Conservation (phyloP, 2,329 filamentous ascomycete genomes). For the Microdochium nivale region DNA sequence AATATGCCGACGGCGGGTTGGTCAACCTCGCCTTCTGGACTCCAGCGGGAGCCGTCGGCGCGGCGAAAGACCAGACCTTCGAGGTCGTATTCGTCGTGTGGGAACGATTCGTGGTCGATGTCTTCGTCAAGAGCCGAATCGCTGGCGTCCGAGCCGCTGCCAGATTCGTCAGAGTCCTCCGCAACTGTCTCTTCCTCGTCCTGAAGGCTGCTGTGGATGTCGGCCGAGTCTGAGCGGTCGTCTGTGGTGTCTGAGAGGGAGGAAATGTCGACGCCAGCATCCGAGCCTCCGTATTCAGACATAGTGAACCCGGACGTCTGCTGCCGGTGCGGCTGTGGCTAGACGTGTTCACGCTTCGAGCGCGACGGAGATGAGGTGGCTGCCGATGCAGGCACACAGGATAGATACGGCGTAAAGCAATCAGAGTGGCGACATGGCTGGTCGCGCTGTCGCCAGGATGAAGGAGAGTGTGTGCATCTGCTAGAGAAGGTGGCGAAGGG, state of each 20-base stretch:
- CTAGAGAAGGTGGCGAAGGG: background rate
- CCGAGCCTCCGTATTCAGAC: background rate
- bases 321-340: too few relatives aligned
- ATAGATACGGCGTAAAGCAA: background rate
- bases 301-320: background rate
- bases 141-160: background rate
- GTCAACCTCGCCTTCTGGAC: too few relatives aligned
- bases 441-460: background rate
- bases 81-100: slow-evolving; percentile 1
- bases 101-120: background rate
- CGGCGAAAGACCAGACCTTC: too few relatives aligned
- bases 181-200: slow-evolving; percentile 3
- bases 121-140: slow-evolving; percentile 1
- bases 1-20: background rate
- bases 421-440: background rate
- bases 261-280: background rate
- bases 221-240: background rate
- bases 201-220: background rate
- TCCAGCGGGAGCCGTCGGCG: too few relatives aligned
- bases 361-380: too few relatives aligned
- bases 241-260: background rate
- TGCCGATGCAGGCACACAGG: background rate
- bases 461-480: background rate
- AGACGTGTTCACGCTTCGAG: too few relatives aligned
- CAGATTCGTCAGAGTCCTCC: background rate